Base-by-base conservation (phyloP, 2,329 filamentous ascomycete genomes). In the Neurospora sp. region DNA sequence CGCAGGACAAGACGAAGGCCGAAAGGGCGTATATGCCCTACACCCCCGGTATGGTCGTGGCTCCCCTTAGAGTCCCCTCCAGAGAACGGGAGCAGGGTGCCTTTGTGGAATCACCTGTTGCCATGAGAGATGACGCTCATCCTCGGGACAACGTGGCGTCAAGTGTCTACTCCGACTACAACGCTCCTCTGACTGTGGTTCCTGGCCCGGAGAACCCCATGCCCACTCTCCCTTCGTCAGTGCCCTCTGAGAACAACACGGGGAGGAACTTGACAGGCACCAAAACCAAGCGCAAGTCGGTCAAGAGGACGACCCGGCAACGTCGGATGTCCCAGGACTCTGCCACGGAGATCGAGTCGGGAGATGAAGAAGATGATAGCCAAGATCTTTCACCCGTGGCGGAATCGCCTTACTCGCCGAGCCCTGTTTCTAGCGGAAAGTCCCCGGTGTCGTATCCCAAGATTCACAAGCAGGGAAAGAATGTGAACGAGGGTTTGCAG, bases 351-450 rank as follows among this genome's bases (percentile, higher is more conserved):
- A 82, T 83, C 67, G 79, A 77, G n/a, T 77, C 74, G 11, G 77
- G 72, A 12, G 71, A 39, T 17, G 69, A 70, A 11, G 71, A 72
- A 11, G 72, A 71, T n/a, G 72, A 75, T 15, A 38, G 67, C n/a
- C 75, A 73, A 66, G 80, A 78, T 65, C 78, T 86, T 4, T 84
- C 85, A 0, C 85, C 84, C 1, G 84, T 87, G 6, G 78, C 78
- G 12, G 84, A 87, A 73, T 84, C 83, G 0, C 83, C 83, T 2
- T 76, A 76, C 15, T 71, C 74, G 1, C 72, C 74, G 3, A 71
- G 73, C 23, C 74, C 40, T 75, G 33, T 68, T 8, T 69, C 78
- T 15, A 72, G 70, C 1, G 74, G 74, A 2, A 74, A 71, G 46
- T 75, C 75, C 1, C 74, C 75, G 0, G 75, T 75, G 8, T 67